phyloP scores from a whole-genome alignment of 2,329 filamentous ascomycete species.

The Westerdykella ornata region DNA sequence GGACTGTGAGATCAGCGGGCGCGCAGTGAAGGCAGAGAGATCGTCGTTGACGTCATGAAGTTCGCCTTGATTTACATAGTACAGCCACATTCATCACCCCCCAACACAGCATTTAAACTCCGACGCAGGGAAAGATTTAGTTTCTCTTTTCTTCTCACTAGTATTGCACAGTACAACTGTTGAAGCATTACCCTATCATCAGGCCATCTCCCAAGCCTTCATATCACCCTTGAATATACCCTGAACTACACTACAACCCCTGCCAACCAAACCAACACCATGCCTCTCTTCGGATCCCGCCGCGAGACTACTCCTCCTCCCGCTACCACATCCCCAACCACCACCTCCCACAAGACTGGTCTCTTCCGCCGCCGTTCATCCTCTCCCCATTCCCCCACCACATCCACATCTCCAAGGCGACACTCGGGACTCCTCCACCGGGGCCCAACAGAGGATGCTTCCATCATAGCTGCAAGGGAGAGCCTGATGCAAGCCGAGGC shows the following conservation, averaged over 20 bases:
- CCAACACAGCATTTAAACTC: no score
- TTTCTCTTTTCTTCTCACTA: no score
- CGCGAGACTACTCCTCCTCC: constrained; percentile 15
- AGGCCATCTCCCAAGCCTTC: no score
- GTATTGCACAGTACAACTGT: no score
- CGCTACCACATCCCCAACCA: constrained; percentile 16
- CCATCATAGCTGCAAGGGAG: constrained; percentile 56
- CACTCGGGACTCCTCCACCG: constrained; percentile 38
- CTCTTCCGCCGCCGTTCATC: constrained; percentile 36
- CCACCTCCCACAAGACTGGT: constrained; percentile 22
- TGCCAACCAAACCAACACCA: constrained; percentile 6
- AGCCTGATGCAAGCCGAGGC: constrained; percentile 56
- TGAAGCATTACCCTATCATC: no score
- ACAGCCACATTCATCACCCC: no score
- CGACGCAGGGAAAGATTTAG: no score
- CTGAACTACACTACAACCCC: constrained; percentile 2
- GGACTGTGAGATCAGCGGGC: no score
- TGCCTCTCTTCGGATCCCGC: constrained; percentile 33
- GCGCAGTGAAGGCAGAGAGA: no score
- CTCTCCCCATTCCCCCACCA: constrained; percentile 20
- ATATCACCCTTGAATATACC: no score
- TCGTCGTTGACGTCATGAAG: no score
- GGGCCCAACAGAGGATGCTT: constrained; percentile 51
- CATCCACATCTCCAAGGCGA: constrained; percentile 22
- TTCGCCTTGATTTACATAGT: no score